Conservation (phyloP, 306 rosid species). For the cucumber (Cucumis sativus) region Cucumber_9930_V3 NC_026656.2:1119501-1120000, state of each 20-base stretch:
- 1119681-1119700: background rate
- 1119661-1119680: background rate
- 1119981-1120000: no score
- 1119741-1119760: background rate
- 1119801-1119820: background rate
- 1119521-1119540: background rate
- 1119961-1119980: no score
- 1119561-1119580: background rate
- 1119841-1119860: background rate
- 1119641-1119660: background rate
- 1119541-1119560: background rate
- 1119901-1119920: no score
- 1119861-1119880: background rate
- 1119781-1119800: background rate
- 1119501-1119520: background rate
- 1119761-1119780: background rate
- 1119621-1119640: background rate
- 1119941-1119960: no score
- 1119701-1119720: background rate
- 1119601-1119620: background rate
- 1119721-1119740: background rate
- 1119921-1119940: no score
- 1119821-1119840: background rate
- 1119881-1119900: background rate
- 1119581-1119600: background rate